Evolutionary conservation across 2,329 filamentous ascomycete species (phyloP).

Genomic region (Zymoseptoria brevis): DNA sequence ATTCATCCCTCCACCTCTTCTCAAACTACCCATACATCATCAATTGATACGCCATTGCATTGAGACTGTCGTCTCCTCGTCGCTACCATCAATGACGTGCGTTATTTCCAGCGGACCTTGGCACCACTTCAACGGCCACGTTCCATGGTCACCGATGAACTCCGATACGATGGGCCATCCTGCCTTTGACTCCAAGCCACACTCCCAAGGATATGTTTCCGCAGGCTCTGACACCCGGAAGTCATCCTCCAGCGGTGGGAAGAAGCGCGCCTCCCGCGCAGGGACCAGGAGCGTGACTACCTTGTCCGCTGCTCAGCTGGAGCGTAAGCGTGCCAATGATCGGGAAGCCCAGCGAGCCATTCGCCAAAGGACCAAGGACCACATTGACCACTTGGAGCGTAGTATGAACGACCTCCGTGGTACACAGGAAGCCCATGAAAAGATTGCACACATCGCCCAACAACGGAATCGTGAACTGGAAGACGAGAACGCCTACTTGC

Average conservation of each 20-base stretch:
- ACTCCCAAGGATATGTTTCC: conserved; percentile 24
- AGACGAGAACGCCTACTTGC: conserved; percentile 47
- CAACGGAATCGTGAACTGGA: conserved; percentile 48
- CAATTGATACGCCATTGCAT: neutral
- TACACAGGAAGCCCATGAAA: conserved; percentile 40
- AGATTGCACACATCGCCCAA: conserved; percentile 42
- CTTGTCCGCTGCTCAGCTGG: conserved; percentile 50
- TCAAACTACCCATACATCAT: neutral
- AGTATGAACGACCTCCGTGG: conserved; percentile 46
- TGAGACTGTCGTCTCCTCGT: neutral
- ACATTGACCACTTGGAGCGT: conserved; percentile 50
- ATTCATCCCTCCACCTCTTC: neutral
- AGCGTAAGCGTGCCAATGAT: conserved; percentile 53
- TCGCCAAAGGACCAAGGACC: conserved; percentile 51
- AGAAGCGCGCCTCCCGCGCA: conserved; percentile 46
- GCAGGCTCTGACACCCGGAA: conserved; percentile 24
- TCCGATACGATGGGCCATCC: conserved; percentile 15
- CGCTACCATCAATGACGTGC: conserved; percentile 24
- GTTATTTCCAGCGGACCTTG: conserved; percentile 23
- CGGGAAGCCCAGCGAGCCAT: conserved; percentile 54
- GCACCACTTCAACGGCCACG: conserved; percentile 22
- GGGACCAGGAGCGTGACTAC: conserved; percentile 51
- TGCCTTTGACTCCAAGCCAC: conserved; percentile 16
- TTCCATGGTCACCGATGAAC: conserved; percentile 28
- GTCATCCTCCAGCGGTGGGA: conserved; percentile 27